Evolutionary conservation across 495 filamentous ascomycete species (phyloP).

Genomic region (Cenococcum geophilum): DNA sequence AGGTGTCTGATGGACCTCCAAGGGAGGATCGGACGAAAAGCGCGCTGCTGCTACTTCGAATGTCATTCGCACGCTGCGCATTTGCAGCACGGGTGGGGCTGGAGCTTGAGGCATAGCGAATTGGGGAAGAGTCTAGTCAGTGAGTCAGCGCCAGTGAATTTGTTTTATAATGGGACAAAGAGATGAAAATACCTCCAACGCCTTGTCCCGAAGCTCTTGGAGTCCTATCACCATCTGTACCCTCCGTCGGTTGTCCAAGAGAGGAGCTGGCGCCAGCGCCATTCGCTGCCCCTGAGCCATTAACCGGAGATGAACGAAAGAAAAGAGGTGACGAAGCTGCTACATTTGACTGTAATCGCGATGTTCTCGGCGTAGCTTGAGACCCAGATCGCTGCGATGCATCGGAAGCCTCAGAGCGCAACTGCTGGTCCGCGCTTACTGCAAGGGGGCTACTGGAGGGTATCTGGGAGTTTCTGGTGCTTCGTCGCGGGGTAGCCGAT

Average conservation of each 20-base stretch:
- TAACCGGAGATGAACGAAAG: conserved; percentile 70
- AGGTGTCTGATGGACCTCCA: conserved; percentile 46
- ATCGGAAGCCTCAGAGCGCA: conserved; percentile 40
- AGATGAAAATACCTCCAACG: conserved; percentile 55
- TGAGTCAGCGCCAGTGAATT: neutral
- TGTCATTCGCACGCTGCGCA: conserved; percentile 53
- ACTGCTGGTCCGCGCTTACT: conserved; percentile 44
- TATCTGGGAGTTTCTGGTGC: conserved; percentile 47
- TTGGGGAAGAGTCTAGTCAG: conserved; percentile 76
- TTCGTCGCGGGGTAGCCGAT: conserved; percentile 51
- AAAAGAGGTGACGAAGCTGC: conserved; percentile 75
- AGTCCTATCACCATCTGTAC: conserved; percentile 57
- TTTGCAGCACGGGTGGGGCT: conserved; percentile 56
- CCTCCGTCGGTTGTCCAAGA: conserved; percentile 45
- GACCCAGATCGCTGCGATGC: conserved; percentile 43
- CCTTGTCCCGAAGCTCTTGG: conserved; percentile 58
- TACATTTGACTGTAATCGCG: conserved; percentile 20
- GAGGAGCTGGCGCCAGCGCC: conserved; percentile 62
- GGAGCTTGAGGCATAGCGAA: conserved; percentile 81
- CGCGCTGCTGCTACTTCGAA: conserved; percentile 73
- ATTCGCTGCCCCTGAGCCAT: conserved; percentile 50
- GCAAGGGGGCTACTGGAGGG: conserved; percentile 48
- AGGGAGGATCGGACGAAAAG: conserved; percentile 71
- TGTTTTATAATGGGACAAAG: neutral
- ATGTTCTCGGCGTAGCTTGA: conserved; percentile 37